Evolutionary conservation across 805 yeast genomes (phyloP).

Genomic region (Kodamaea fukazawae): DNA sequence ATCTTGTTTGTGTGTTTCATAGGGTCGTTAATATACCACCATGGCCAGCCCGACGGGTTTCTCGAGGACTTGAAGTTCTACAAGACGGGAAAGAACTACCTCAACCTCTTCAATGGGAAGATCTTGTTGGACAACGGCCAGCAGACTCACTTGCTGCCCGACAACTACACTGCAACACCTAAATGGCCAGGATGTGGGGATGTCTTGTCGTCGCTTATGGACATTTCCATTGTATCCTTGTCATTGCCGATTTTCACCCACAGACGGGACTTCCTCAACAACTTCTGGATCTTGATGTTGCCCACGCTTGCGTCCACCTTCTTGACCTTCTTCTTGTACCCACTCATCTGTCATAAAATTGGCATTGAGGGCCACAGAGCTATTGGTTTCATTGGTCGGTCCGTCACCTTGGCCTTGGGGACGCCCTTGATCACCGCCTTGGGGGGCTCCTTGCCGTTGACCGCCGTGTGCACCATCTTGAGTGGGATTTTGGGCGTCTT

Average conservation of each 20-base stretch:
- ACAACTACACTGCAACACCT: constrained; percentile 31
- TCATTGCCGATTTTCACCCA: constrained; percentile 78
- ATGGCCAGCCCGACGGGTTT: constrained; percentile 45
- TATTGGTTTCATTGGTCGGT: constrained; percentile 74
- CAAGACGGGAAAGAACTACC: constrained; percentile 68
- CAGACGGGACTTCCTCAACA: constrained; percentile 57
- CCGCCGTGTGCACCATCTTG: constrained; percentile 76
- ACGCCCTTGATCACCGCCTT: constrained; percentile 68
- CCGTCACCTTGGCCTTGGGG: constrained; percentile 77
- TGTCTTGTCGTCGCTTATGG: constrained; percentile 66
- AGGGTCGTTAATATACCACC: constrained; percentile 50
- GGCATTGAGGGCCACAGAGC: constrained; percentile 62
- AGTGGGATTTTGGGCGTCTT: constrained; percentile 76
- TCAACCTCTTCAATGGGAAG: constrained; percentile 50
- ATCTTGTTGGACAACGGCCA: constrained; percentile 29
- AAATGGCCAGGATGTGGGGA: constrained; percentile 83
- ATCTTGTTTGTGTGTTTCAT: constrained; percentile 63
- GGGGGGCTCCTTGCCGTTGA: constrained; percentile 66
- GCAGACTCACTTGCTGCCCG: constrained; percentile 9
- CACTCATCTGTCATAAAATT: constrained; percentile 61
- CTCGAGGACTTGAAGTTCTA: constrained; percentile 50
- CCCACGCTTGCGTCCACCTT: constrained; percentile 57
- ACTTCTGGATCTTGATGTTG: constrained; percentile 56
- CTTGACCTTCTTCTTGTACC: constrained; percentile 64
- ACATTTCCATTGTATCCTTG: constrained; percentile 70